Evolutionary conservation across 306 rosid species (phyloP).

Genomic region (Phaseolus lunatus): DNA sequence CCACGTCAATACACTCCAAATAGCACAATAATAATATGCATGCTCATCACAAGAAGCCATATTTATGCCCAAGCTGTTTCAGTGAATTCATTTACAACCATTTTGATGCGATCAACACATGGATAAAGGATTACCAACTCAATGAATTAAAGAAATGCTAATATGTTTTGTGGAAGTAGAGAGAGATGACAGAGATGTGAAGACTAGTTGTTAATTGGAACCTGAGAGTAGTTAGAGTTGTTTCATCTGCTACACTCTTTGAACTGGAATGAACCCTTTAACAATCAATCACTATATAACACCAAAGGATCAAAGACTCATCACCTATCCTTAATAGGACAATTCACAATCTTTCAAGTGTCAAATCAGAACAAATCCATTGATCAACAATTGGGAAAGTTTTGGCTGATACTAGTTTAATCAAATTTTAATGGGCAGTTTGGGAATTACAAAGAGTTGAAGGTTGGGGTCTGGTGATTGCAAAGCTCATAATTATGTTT

Average conservation of each 20-base stretch:
- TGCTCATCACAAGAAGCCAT: background rate
- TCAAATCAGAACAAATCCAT: too few species aligned
- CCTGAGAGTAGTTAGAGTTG: conserved; percentile 49
- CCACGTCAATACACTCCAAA: conserved; percentile 32
- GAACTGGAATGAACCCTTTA: background rate
- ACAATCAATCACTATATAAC: too few species aligned
- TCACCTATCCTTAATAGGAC: too few species aligned
- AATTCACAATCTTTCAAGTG: too few species aligned
- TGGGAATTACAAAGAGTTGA: conserved; percentile 26
- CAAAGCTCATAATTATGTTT: conserved; percentile 66
- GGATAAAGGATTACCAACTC: conserved; percentile 37
- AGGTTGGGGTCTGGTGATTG: conserved; percentile 11
- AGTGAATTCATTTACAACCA: conserved; percentile 11
- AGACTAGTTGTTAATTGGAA: conserved; percentile 43
- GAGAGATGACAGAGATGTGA: conserved; percentile 20
- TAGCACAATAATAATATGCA: background rate
- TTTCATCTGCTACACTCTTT: conserved; percentile 38
- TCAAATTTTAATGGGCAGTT: conserved; percentile 31
- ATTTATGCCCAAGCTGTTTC: conserved; percentile 23
- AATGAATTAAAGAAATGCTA: background rate
- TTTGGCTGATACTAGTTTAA: background rate
- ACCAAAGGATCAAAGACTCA: too few species aligned
- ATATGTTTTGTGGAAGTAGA: background rate
- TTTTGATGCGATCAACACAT: background rate
- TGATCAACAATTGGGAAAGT: background rate